A percentile compares a stretch with the other conserved stretches of the same genome.
Evolutionary conservation across 805 yeast genomes (phyloP).

Genomic region (Candida corydali): DNA sequence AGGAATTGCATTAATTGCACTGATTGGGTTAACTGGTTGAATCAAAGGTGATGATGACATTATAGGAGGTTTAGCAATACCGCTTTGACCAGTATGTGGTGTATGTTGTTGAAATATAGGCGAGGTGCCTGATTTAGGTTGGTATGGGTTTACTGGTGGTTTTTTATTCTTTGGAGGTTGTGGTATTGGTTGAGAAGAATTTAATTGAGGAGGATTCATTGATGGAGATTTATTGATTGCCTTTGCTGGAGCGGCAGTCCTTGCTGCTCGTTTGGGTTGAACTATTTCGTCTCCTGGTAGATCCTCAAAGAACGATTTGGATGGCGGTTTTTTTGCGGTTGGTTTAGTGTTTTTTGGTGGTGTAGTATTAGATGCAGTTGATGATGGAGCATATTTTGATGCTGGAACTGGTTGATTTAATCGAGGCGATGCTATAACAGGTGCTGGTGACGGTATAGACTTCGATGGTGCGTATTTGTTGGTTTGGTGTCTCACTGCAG

Average conservation of each 20-base stretch:
- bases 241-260: conserved; percentile 26
- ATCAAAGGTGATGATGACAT: conserved; percentile 2
- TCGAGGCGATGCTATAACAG: conserved; percentile 7
- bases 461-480: conserved; percentile 15
- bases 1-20: too few species aligned
- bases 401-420: neutral
- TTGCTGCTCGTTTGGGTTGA: conserved; percentile 16
- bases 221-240: conserved; percentile 8
- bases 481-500: conserved; percentile 32
- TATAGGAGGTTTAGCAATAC: conserved; percentile 7
- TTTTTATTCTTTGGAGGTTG: conserved; percentile 17
- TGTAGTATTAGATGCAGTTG: neutral
- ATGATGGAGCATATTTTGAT: neutral
- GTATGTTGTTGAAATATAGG: conserved; percentile 11
- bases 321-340: neutral
- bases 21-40: neutral
- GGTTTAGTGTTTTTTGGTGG: neutral
- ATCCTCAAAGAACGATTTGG: conserved; percentile 52
- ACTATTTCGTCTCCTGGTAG: conserved; percentile 40
- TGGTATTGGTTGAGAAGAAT: conserved; percentile 5
- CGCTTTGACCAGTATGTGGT: conserved; percentile 4
- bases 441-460: neutral
- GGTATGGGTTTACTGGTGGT: conserved; percentile 28
- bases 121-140: conserved; percentile 12
- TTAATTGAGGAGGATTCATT: neutral